A percentile compares a stretch with the other conserved stretches of the same genome.
These are phyloP conservation scores for Tephrocybe sp. DNA, from an alignment of 768 basidiomycete species.

Conservation along the genomic window DNA sequence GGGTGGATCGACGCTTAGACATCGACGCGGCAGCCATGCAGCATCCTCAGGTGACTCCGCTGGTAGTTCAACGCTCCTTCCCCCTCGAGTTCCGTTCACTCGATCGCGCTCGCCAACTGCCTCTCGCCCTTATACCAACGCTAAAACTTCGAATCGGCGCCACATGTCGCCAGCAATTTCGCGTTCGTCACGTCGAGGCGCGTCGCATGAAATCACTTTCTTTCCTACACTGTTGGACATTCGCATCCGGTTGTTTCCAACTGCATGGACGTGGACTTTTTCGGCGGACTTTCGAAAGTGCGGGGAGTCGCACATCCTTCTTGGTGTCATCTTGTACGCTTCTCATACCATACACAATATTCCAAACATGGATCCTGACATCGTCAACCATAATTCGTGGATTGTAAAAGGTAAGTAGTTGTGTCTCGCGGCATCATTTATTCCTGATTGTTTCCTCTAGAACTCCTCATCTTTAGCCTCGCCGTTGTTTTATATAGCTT, in stretches of 20 bases:
- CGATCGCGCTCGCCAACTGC: conserved; percentile 71
- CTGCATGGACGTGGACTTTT: conserved; percentile 39
- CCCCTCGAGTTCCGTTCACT: conserved; percentile 51
- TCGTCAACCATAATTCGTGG: conserved; percentile 35
- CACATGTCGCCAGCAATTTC: conserved; percentile 41
- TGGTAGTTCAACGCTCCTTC: conserved; percentile 27
- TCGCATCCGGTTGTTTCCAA: conserved; percentile 41
- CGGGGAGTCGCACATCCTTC: conserved; percentile 61
- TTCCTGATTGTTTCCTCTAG: conserved; percentile 28
- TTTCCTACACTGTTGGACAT: conserved; percentile 50
- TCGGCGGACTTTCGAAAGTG: conserved; percentile 61
- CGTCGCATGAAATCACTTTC: conserved; percentile 26
- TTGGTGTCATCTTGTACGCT: conserved; percentile 60
- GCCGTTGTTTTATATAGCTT: conserved; percentile 58
- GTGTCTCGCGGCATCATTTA: conserved; percentile 6
- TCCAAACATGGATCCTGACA: conserved; percentile 20
- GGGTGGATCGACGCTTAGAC: conserved; percentile 25
- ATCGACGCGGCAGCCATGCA: conserved; percentile 27
- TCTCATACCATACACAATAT: conserved; percentile 44
- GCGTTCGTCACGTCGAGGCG: conserved; percentile 37
- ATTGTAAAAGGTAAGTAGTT: conserved; percentile 46
- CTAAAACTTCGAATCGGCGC: conserved; percentile 28
- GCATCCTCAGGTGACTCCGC: conserved; percentile 39
- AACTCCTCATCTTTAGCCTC: conserved; percentile 53
- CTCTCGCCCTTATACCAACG: conserved; percentile 25